Evolutionary conservation across 2,329 filamentous ascomycete species (phyloP).

Genomic region (Thelonectria blattea): DNA sequence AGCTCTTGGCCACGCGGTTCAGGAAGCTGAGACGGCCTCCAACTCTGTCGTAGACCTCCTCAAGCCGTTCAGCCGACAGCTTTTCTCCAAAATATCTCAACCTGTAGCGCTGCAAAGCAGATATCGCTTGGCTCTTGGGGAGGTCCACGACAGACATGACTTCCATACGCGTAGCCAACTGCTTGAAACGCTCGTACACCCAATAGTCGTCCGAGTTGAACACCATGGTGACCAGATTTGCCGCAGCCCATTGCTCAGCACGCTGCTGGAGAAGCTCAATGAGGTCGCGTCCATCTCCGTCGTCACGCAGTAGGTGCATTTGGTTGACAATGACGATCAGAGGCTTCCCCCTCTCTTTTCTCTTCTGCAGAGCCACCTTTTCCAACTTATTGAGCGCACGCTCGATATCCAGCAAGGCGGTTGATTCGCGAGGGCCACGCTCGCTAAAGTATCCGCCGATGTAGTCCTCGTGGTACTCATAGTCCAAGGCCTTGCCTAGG

Average conservation of each 20-base stretch:
- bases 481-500: constrained; percentile 91
- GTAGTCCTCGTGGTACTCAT: constrained; percentile 97
- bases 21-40: constrained; percentile 89
- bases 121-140: constrained; percentile 76
- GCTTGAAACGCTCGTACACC: constrained; percentile 95
- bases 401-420: constrained; percentile 92
- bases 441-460: constrained; percentile 97
- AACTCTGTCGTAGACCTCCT: constrained; percentile 83
- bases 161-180: constrained; percentile 92
- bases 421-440: constrained; percentile 87
- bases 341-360: constrained; percentile 67
- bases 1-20: constrained; percentile 85
- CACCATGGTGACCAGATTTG: constrained; percentile 87
- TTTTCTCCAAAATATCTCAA: constrained; percentile 74
- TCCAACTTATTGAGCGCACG: constrained; percentile 97
- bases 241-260: constrained; percentile 94
- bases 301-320: constrained; percentile 87
- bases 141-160: constrained; percentile 87
- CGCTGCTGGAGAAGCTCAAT: constrained; percentile 94
- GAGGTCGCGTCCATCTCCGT: constrained; percentile 90
- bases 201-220: constrained; percentile 99
- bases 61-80: constrained; percentile 61
- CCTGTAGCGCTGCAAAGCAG: constrained; percentile 81
- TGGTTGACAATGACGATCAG: constrained; percentile 95
- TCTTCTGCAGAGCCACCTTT: constrained; percentile 82